Percentiles rank a stretch among this genome's conserved stretches.
Conservation (phyloP, 176 grass and related monocot species). For the Alloteropsis semialata region DNA sequence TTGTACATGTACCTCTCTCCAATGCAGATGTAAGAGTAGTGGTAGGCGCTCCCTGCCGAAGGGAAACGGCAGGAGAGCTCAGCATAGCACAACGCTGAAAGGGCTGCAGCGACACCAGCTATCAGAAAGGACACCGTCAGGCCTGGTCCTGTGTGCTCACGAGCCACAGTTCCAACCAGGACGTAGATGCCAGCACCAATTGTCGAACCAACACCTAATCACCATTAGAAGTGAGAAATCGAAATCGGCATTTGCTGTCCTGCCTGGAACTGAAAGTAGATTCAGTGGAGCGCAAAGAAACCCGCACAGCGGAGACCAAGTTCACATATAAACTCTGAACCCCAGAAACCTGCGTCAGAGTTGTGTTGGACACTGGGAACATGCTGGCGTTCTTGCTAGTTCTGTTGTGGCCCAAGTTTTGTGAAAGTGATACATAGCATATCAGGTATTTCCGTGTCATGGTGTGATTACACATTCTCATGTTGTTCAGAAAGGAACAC, state of each 20-base stretch:
- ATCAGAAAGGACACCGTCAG: slow-evolving; percentile 82
- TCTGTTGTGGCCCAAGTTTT: background rate
- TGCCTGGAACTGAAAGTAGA: background rate
- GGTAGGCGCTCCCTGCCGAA: slow-evolving; percentile 84
- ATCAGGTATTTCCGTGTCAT: background rate
- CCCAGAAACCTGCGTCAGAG: background rate
- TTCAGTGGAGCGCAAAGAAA: background rate
- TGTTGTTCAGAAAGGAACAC: background rate
- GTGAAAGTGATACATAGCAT: background rate
- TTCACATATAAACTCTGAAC: background rate
- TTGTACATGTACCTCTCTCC: slow-evolving; percentile 70
- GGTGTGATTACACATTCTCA: background rate
- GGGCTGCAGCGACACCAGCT: slow-evolving; percentile 71
- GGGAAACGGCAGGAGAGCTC: slow-evolving; percentile 92
- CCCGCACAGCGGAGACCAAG: too few relatives aligned
- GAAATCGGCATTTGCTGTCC: background rate
- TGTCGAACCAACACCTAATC: slow-evolving; percentile 70
- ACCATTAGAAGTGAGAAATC: slow-evolving; percentile 11
- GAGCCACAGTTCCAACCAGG: slow-evolving; percentile 84
- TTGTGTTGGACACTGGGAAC: background rate
- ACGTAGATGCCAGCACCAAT: slow-evolving; percentile 91
- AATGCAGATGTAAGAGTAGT: slow-evolving; percentile 94
- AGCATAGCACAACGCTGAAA: slow-evolving; percentile 83
- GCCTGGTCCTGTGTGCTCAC: slow-evolving; percentile 76
- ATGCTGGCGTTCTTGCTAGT: background rate